Conservation (phyloP, 2,329 filamentous ascomycete species). For the Ciborinia camelliae region DNA sequence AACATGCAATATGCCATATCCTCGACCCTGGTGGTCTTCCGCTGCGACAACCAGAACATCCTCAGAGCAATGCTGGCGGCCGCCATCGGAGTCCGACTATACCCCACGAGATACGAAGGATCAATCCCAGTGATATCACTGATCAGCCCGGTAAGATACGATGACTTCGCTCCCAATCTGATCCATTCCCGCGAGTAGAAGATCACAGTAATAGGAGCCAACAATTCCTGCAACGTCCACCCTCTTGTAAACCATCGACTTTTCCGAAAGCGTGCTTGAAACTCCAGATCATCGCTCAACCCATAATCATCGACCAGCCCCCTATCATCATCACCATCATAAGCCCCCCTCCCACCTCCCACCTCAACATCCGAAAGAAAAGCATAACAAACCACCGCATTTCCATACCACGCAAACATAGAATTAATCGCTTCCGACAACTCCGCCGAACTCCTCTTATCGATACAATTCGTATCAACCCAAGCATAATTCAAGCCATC, state of each 20-base stretch:
- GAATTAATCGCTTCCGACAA: conserved; percentile 23
- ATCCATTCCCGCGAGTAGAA: background rate
- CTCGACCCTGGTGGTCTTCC: conserved; percentile 33
- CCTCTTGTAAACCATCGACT: background rate
- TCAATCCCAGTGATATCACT: background rate
- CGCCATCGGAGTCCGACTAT: background rate
- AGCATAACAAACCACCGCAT: conserved; percentile 19
- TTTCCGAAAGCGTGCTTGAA: background rate
- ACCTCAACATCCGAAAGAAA: conserved; percentile 19
- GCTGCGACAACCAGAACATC: conserved; percentile 11
- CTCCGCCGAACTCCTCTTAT: conserved; percentile 24
- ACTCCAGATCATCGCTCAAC: background rate
- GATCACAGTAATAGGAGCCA: background rate
- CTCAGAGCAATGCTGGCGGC: background rate
- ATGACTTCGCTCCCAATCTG: background rate
- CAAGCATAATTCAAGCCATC: conserved; percentile 14
- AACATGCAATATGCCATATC: conserved; percentile 39
- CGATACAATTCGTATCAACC: conserved; percentile 24
- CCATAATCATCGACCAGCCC: too few species aligned
- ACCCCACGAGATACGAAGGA: background rate
- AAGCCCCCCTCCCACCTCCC: background rate
- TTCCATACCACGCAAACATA: conserved; percentile 24
- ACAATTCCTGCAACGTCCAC: conserved; percentile 3
- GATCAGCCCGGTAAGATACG: background rate
- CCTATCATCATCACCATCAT: too few species aligned